phyloP scores from a whole-genome alignment of 768 basidiomycete species.

The Paxillus involutus region DNA sequence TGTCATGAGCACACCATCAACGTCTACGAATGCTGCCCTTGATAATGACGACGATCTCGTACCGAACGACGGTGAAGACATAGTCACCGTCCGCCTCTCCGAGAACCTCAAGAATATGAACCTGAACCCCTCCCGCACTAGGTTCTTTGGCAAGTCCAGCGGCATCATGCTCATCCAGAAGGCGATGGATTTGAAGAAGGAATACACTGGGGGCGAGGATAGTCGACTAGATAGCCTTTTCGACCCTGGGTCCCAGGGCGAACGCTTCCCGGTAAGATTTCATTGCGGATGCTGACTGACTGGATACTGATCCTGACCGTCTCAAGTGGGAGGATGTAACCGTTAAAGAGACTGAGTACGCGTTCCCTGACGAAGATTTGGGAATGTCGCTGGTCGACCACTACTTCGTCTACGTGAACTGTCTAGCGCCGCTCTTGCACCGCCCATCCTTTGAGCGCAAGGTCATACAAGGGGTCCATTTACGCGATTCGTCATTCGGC shows the following conservation, averaged over 20 bases:
- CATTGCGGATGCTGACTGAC: neutral
- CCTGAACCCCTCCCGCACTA: conserved; percentile 7
- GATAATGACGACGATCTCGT: conserved; percentile 18
- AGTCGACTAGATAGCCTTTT: neutral
- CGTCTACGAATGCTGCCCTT: conserved; percentile 3
- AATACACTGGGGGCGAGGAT: conserved; percentile 42
- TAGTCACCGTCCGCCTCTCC: conserved; percentile 21
- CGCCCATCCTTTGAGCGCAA: conserved; percentile 62
- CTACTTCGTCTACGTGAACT: conserved; percentile 62
- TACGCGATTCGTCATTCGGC: conserved; percentile 51
- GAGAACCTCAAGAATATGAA: conserved; percentile 24
- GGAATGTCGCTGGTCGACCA: conserved; percentile 51
- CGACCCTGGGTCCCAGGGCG: conserved; percentile 20
- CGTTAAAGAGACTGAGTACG: conserved; percentile 29
- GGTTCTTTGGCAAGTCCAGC: conserved; percentile 43
- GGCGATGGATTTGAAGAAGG: conserved; percentile 60
- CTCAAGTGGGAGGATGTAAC: too few species aligned
- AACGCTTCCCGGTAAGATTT: conserved; percentile 29
- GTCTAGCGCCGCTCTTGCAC: conserved; percentile 70
- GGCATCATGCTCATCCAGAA: conserved; percentile 39
- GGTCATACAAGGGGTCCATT: conserved; percentile 48
- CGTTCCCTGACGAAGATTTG: conserved; percentile 54
- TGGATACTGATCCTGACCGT: too few species aligned
- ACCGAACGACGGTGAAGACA: conserved; percentile 30
- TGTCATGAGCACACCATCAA: conserved; percentile 9